Evolutionary conservation across 2,329 filamentous ascomycete genomes (phyloP).

Genomic region (Fusarium duplospermum): DNA sequence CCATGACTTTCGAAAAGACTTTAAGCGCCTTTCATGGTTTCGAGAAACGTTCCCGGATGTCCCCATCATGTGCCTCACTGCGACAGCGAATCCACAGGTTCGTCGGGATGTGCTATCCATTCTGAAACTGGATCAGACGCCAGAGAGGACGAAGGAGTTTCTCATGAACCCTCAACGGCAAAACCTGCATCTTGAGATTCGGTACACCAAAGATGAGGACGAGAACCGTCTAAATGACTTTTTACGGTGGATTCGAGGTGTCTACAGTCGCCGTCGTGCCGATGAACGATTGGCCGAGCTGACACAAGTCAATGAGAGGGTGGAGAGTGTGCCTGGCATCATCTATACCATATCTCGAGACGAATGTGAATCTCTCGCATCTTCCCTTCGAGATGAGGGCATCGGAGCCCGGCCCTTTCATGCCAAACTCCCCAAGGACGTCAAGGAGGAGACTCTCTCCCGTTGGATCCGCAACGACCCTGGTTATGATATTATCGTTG

Average conservation of each 20-base stretch:
- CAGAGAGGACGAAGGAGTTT: slow-evolving; percentile 76
- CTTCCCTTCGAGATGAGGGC: slow-evolving; percentile 72
- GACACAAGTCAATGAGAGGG: slow-evolving; percentile 61
- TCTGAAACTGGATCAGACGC: slow-evolving; percentile 71
- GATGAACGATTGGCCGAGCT: slow-evolving; percentile 71
- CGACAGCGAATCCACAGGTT: slow-evolving; percentile 86
- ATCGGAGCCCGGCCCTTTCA: slow-evolving; percentile 82
- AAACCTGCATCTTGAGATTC: slow-evolving; percentile 91
- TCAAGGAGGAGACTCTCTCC: slow-evolving; percentile 77
- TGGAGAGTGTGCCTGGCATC: slow-evolving; percentile 78
- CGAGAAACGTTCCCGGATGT: slow-evolving; percentile 83
- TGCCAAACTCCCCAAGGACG: slow-evolving; percentile 73
- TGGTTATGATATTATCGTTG: slow-evolving; percentile 91
- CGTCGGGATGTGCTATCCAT: slow-evolving; percentile 84
- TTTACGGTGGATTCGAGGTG: slow-evolving; percentile 78
- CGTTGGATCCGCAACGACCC: slow-evolving; percentile 79
- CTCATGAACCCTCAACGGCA: slow-evolving; percentile 85
- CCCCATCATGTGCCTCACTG: slow-evolving; percentile 92
- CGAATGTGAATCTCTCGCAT: slow-evolving; percentile 78
- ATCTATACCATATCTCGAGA: slow-evolving; percentile 82
- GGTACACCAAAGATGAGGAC: slow-evolving; percentile 81
- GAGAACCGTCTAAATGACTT: slow-evolving; percentile 80
- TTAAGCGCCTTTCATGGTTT: slow-evolving; percentile 89
- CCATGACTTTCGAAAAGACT: slow-evolving; percentile 94
- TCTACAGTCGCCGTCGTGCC: slow-evolving; percentile 75